Evolutionary conservation across 2,329 filamentous ascomycete genomes (phyloP).

Genomic region (Fusarium bulbicola): DNA sequence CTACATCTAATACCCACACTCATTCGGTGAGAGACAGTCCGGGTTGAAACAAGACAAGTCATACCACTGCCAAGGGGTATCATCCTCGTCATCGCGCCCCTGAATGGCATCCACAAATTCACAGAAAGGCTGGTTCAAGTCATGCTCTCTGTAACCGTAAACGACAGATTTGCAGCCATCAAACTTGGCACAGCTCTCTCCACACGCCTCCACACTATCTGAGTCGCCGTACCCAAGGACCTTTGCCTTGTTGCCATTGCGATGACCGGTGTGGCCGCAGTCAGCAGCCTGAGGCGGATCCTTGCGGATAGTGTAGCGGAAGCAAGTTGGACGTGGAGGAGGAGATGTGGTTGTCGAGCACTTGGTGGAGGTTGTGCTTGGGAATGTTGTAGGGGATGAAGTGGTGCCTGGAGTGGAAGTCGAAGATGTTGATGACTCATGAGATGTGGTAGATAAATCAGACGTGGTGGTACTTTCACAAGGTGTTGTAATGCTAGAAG

Average conservation of each 20-base stretch:
- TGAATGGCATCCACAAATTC: slow-evolving; percentile 9
- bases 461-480: not conserved
- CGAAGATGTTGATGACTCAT: not conserved
- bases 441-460: not conserved
- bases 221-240: slow-evolving; percentile 20
- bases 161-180: slow-evolving; percentile 14
- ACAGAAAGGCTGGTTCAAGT: slow-evolving; percentile 29
- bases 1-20: slow-evolving; percentile 18
- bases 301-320: slow-evolving; percentile 22
- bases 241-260: slow-evolving; percentile 12
- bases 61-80: slow-evolving; percentile 24
- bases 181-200: slow-evolving; percentile 23
- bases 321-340: slow-evolving; percentile 19
- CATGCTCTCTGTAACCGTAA: slow-evolving; percentile 20
- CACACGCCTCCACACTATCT: slow-evolving; percentile 26
- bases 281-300: slow-evolving; percentile 1
- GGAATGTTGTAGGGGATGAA: not conserved
- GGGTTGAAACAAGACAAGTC: slow-evolving; percentile 30
- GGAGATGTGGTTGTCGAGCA: not conserved
- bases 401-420: not conserved
- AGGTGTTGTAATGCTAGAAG: not conserved
- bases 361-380: not conserved
- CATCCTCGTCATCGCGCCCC: slow-evolving; percentile 15
- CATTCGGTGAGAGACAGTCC: slow-evolving; percentile 17
- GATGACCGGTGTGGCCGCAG: slow-evolving; percentile 16